These are phyloP conservation scores for Ustilaginoidea virens DNA, from an alignment of 2,329 filamentous ascomycete genomes.

Conservation along the genomic window DNA sequence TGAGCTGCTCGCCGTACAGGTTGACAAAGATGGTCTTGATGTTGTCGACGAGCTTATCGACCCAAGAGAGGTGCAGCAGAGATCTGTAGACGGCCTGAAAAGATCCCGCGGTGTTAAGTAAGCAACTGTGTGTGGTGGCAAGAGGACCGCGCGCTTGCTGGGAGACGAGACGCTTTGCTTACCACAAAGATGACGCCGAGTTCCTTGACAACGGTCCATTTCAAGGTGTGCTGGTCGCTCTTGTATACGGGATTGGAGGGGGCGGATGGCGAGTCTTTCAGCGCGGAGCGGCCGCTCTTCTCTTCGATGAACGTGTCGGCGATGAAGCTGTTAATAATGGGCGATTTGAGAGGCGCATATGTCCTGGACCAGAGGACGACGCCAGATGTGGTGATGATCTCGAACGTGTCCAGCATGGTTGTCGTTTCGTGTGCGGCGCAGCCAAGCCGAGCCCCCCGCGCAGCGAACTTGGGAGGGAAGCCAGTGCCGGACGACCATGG, in stretches of 20 bases:
- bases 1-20: slow-evolving; percentile 77
- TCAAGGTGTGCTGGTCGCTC: slow-evolving; percentile 85
- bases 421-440: too few species aligned
- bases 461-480: too few species aligned
- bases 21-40: slow-evolving; percentile 84
- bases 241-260: slow-evolving; percentile 60
- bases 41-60: slow-evolving; percentile 91
- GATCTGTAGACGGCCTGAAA: slow-evolving; percentile 87
- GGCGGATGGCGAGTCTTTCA: slow-evolving; percentile 43
- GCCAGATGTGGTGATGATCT: slow-evolving; percentile 88
- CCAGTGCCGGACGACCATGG: too few species aligned
- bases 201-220: slow-evolving; percentile 88
- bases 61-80: slow-evolving; percentile 87
- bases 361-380: slow-evolving; percentile 93
- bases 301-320: slow-evolving; percentile 97
- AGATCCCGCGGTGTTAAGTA: too few species aligned
- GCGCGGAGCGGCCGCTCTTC: slow-evolving; percentile 48
- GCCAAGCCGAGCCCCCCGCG: too few species aligned
- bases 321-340: slow-evolving; percentile 87
- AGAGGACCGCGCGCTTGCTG: too few species aligned
- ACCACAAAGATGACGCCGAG: slow-evolving; percentile 92
- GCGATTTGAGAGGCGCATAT: slow-evolving; percentile 64
- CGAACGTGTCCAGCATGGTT: slow-evolving; percentile 86
- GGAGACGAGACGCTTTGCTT: slow-evolving; percentile 5
- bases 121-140: too few species aligned